A percentile compares a stretch with the other conserved stretches of the same genome.
Evolutionary conservation across 768 basidiomycete genomes (phyloP).

Genomic region (Tricholoma bakamatsutake): DNA sequence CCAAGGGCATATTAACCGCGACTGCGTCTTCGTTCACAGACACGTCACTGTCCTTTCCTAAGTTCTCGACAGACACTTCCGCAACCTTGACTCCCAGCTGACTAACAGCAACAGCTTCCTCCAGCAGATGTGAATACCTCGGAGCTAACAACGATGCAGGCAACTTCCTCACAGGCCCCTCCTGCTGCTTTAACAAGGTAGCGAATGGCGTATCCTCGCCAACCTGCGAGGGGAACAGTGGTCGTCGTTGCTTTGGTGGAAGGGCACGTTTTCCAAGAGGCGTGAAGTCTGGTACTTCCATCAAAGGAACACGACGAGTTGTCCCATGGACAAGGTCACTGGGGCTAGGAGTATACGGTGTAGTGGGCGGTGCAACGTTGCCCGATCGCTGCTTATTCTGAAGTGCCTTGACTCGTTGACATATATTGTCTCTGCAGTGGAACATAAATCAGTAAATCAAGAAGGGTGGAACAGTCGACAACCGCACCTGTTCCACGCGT

Average conservation of each 20-base stretch:
- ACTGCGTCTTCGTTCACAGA: not conserved
- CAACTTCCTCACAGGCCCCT: conserved; percentile 18
- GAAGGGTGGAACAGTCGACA: conserved; percentile 4
- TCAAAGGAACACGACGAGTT: conserved; percentile 17
- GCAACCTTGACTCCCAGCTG: conserved; percentile 10
- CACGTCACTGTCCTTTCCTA: not conserved
- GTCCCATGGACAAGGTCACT: conserved; percentile 4
- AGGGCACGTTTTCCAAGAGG: conserved; percentile 34
- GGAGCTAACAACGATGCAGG: conserved; percentile 45
- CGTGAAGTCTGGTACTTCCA: conserved; percentile 50
- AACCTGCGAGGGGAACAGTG: conserved; percentile 16
- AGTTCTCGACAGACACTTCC: conserved; percentile 1
- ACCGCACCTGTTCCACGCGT: conserved; percentile 54
- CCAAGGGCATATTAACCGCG: not conserved
- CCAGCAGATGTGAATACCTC: conserved; percentile 51
- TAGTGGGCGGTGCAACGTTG: conserved; percentile 51
- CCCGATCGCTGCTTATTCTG: conserved; percentile 56
- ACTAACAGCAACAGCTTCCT: conserved; percentile 44
- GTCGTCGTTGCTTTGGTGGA: conserved; percentile 18
- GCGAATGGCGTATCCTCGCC: conserved; percentile 27
- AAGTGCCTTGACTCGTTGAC: conserved; percentile 48
- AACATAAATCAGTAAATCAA: not conserved
- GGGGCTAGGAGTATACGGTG: conserved; percentile 26
- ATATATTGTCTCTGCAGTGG: conserved; percentile 39
- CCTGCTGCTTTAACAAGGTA: conserved; percentile 18